Base-by-base conservation (phyloP, 768 basidiomycete genomes). In the Lepiota venenata region DNA sequence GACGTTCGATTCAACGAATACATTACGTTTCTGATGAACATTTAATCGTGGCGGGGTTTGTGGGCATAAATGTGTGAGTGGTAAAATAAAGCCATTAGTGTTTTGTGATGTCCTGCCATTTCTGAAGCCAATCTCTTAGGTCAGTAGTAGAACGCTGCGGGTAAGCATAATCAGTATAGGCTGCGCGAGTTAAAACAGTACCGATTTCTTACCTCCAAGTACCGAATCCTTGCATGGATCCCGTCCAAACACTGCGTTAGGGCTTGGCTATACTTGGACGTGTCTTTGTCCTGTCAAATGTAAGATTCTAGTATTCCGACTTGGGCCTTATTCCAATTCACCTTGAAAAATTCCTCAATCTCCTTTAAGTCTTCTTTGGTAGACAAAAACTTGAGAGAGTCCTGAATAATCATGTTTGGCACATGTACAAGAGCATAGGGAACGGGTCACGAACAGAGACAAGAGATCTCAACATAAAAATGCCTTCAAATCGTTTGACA, bases 271-370 rank as follows among this genome's bases (percentile, higher is more conserved):
- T 82, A 91, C 67, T 85, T 88, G 50, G 84, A 82, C 5, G 76
- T 82, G 67, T 90, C 83, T 69, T 83, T 86, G 64, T 75, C 75
- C 83, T 87, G 56, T 22, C 55, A 36, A 44, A 20, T 50, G n/a
- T 66, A 59, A 50, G 66, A 51, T 25, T 48, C 42, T 8, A 18
- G 55, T 58, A 65, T 61, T 65, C 56, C 36, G 14, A 50, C 52
- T 56, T 56, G 44, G 52, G 44, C 40, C 37, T 48, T 35, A 36
- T 32, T 29, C 42, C 38, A 38, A 49, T 70, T 67, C 66, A 85
- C 87, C 76, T 85, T 80, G 77, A 93, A 98, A 77, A 91, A 96
- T 3, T 70, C 78, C 47, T 78, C 77, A 14, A 83, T 76, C 16
- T 73, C 74, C 47, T 83, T 71, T 37, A 80, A 75, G 69, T 97